Evolutionary conservation across 2,329 filamentous ascomycete species (phyloP).

Genomic region (Talaromyces rugulosus): DNA sequence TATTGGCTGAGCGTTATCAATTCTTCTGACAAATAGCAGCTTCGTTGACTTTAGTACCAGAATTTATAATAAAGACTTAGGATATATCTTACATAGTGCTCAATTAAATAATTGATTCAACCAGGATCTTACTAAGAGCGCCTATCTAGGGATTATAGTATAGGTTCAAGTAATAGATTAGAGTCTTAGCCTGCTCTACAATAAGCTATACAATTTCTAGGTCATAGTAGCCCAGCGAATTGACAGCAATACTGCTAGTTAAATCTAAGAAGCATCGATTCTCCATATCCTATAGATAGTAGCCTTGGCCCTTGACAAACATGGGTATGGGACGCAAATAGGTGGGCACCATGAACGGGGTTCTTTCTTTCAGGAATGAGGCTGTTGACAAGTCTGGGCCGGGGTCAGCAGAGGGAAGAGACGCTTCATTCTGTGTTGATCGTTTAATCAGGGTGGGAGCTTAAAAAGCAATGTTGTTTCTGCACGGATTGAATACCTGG

Average conservation of each 20-base stretch:
- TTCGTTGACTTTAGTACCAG: conserved; percentile 94
- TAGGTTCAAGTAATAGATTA: conserved; percentile 90
- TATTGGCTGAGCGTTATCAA: too few relatives aligned
- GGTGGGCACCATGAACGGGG: conserved; percentile 90
- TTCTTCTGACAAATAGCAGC: conserved; percentile 61
- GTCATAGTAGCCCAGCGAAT: conserved; percentile 86
- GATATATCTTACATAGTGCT: conserved; percentile 77
- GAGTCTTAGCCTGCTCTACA: conserved; percentile 70
- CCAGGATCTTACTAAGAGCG: conserved; percentile 75
- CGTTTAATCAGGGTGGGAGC: too few relatives aligned
- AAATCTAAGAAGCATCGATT: conserved; percentile 89
- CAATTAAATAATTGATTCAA: conserved; percentile 73
- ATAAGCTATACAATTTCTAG: conserved; percentile 70
- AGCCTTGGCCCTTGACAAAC: conserved; percentile 82
- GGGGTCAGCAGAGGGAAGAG: conserved; percentile 68
- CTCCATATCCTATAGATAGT: conserved; percentile 85
- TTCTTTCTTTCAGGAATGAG: conserved; percentile 68
- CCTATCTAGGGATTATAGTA: conserved; percentile 98
- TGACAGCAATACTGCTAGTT: conserved; percentile 93
- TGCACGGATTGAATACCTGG: background rate
- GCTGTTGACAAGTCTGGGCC: conserved; percentile 68
- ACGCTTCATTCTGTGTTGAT: conserved; percentile 41
- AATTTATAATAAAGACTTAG: conserved; percentile 91
- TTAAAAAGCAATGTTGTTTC: too few relatives aligned
- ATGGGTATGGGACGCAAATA: conserved; percentile 87